Evolutionary conservation across 208 protist species (phyloP).

Genomic region (Acanthamoeba triangularis): DNA sequence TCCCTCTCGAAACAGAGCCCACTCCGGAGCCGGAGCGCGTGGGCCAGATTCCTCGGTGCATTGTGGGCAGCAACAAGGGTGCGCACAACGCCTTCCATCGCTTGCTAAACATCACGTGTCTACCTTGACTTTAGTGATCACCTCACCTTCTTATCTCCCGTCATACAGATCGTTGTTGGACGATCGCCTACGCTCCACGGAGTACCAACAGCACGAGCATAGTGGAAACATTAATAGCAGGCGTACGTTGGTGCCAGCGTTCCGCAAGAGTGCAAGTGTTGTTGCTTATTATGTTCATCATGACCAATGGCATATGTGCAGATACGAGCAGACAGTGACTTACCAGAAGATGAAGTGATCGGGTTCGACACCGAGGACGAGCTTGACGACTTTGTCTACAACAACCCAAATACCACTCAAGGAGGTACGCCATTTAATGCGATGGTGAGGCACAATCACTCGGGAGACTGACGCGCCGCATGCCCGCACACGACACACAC

Average conservation of each 20-base stretch:
- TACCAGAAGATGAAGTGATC: constrained; percentile 56
- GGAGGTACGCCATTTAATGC: background rate
- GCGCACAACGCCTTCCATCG: background rate
- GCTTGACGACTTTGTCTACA: constrained; percentile 66
- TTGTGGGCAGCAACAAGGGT: background rate
- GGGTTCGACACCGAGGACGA: constrained; percentile 1
- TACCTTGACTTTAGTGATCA: too few relatives aligned
- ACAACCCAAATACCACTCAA: constrained; percentile 70
- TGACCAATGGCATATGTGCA: background rate
- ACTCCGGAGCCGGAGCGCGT: background rate
- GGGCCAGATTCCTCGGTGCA: constrained; percentile 9
- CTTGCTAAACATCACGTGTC: too few relatives aligned
- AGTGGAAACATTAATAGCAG: constrained; percentile 59
- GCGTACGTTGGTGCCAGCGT: background rate
- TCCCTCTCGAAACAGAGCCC: background rate
- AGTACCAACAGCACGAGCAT: background rate
- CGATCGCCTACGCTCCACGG: constrained; percentile 47
- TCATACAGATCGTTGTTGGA: constrained; percentile 53
- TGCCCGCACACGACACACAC: too few relatives aligned
- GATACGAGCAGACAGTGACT: constrained; percentile 51
- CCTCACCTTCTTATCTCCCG: too few relatives aligned
- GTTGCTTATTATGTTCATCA: background rate
- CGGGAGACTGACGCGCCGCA: too few relatives aligned
- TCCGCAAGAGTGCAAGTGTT: too few relatives aligned
- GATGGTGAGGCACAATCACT: too few relatives aligned